Conservation (phyloP, 2,329 filamentous ascomycete genomes). For the Magnaporthiopsis rhizophila region DNA sequence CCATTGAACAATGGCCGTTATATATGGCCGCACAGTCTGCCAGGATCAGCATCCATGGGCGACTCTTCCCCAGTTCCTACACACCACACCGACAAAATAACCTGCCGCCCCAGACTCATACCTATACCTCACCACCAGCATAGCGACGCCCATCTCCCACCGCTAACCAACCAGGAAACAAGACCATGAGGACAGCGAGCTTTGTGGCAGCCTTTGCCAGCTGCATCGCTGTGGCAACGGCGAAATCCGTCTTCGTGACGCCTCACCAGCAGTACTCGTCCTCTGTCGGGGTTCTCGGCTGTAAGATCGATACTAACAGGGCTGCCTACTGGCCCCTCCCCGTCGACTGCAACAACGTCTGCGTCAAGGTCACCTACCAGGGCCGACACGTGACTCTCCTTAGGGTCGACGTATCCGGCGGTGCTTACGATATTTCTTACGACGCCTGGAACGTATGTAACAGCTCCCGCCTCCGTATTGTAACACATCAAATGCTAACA, state of each 20-base stretch:
- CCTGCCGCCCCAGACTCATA: too few species aligned
- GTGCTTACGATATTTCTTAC: constrained; percentile 50
- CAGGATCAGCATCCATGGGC: not conserved
- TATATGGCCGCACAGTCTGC: not conserved
- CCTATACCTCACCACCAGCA: too few species aligned
- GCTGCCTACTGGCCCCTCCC: constrained; percentile 49
- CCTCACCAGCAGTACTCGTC: constrained; percentile 50
- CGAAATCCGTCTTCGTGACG: constrained; percentile 30
- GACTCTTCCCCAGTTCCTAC: too few species aligned
- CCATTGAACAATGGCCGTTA: not conserved
- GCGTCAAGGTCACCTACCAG: constrained; percentile 40
- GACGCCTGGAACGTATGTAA: constrained; percentile 47
- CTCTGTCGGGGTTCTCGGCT: constrained; percentile 48
- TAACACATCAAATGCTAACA: too few species aligned
- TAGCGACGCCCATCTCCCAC: too few species aligned
- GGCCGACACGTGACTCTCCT: constrained; percentile 47
- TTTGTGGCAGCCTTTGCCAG: not conserved
- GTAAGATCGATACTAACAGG: constrained; percentile 51
- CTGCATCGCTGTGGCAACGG: constrained; percentile 6
- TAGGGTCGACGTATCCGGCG: constrained; percentile 45
- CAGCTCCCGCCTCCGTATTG: too few species aligned
- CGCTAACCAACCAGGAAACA: not conserved
- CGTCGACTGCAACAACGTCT: constrained; percentile 46
- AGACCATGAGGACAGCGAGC: not conserved
- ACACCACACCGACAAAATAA: too few species aligned